A percentile compares a stretch with the other conserved stretches of the same genome.
These are phyloP conservation scores for Leishmania tropica DNA, from an alignment of 208 protist genomes.

Conservation along the genomic window DNA sequence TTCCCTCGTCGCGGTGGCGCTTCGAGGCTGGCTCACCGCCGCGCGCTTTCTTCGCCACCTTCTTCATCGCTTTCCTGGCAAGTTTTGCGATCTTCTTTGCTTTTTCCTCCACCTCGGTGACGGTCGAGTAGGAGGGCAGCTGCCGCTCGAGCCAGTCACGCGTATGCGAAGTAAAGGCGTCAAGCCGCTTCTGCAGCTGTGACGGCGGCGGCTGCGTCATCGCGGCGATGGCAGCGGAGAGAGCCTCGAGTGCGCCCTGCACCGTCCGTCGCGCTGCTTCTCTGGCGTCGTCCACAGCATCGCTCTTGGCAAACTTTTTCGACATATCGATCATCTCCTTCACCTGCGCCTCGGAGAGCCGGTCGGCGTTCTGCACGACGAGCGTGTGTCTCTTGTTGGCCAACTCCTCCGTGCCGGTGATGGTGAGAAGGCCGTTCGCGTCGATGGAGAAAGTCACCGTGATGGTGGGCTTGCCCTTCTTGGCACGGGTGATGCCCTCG, in stretches of 20 bases:
- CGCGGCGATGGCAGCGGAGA: conserved; percentile 40
- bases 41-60: conserved; percentile 15
- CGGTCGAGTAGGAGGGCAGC: conserved; percentile 52
- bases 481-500: conserved; percentile 95
- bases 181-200: conserved; percentile 62
- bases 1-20: conserved; percentile 22
- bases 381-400: conserved; percentile 93
- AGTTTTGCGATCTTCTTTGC: conserved; percentile 53
- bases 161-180: conserved; percentile 51
- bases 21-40: conserved; percentile 16
- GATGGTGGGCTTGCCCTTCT: conserved; percentile 98
- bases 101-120: conserved; percentile 51
- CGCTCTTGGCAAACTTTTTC: conserved; percentile 42
- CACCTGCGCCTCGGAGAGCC: conserved; percentile 69
- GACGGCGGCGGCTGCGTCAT: conserved; percentile 40
- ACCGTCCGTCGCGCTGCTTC: conserved; percentile 37
- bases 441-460: conserved; percentile 98
- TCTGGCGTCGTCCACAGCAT: conserved; percentile 36
- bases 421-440: conserved; percentile 97
- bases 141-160: conserved; percentile 59
- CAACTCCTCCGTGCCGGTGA: conserved; percentile 96
- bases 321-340: conserved; percentile 61
- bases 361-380: conserved; percentile 88
- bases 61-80: conserved; percentile 28
- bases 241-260: conserved; percentile 32